Percentiles rank a stretch among this genome's conserved stretches.
Evolutionary conservation across 306 rosid genomes (phyloP).

Genomic region (Alnus rubra): DNA sequence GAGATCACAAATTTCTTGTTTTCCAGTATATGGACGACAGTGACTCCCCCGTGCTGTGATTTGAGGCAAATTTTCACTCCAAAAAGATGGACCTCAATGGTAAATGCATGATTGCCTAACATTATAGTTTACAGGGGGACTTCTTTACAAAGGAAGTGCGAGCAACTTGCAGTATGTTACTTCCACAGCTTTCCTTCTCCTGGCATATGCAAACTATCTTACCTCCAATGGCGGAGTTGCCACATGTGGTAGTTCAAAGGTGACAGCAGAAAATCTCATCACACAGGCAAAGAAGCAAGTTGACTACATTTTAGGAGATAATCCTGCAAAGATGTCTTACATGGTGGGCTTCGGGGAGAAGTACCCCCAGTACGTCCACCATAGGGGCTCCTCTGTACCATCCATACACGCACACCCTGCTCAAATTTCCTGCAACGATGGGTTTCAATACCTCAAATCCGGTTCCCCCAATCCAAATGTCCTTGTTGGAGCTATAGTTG

Average conservation of each 20-base stretch:
- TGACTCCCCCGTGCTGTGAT: neutral
- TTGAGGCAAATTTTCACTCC: neutral
- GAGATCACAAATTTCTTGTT: neutral
- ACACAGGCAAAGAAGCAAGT: slow-evolving; percentile 69
- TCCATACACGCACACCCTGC: slow-evolving; percentile 43
- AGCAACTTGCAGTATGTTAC: slow-evolving; percentile 90
- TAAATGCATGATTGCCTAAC: neutral
- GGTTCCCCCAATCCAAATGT: slow-evolving; percentile 68
- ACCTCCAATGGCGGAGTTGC: slow-evolving; percentile 37
- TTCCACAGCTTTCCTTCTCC: slow-evolving; percentile 55
- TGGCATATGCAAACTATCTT: slow-evolving; percentile 66
- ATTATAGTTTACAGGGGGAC: slow-evolving; percentile 54
- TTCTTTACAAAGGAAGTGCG: slow-evolving; percentile 66
- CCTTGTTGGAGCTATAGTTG: slow-evolving; percentile 76
- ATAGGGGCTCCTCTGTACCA: slow-evolving; percentile 80
- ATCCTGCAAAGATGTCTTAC: slow-evolving; percentile 69
- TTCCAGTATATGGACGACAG: neutral
- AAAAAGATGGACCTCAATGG: neutral
- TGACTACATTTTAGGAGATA: slow-evolving; percentile 78
- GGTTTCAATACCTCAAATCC: slow-evolving; percentile 56
- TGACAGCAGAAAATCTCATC: slow-evolving; percentile 46
- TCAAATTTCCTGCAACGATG: slow-evolving; percentile 53
- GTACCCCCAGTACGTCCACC: slow-evolving; percentile 69
- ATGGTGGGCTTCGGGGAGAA: slow-evolving; percentile 82
- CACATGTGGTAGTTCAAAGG: slow-evolving; percentile 46